A percentile compares a stretch with the other conserved stretches of the same genome.
Conservation (phyloP, 768 basidiomycete genomes). For the Saitozyma podzolica region DNA sequence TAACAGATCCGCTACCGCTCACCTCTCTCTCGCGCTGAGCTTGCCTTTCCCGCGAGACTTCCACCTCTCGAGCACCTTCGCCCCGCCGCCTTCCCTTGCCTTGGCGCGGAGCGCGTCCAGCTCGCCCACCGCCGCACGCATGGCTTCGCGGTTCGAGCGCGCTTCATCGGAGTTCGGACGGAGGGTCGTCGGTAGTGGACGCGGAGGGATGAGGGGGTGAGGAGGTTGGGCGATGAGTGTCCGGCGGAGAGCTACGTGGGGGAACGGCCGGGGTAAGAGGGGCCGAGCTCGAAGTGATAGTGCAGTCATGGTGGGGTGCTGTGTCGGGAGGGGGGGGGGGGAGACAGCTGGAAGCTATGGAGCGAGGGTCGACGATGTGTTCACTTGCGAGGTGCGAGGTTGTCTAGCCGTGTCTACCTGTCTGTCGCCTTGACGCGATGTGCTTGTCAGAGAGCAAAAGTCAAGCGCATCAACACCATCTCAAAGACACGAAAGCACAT, state of each 20-base stretch:
- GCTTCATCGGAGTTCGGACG: slow-evolving; percentile 24
- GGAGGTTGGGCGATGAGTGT: slow-evolving; percentile 40
- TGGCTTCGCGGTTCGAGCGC: slow-evolving; percentile 19
- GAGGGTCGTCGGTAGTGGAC: slow-evolving; percentile 28
- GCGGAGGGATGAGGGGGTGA: slow-evolving; percentile 20
- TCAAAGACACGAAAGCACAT: too few species aligned
- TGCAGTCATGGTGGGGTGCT: neutral
- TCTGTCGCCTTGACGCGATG: too few species aligned
- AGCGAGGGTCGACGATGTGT: too few species aligned
- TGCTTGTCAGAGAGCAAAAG: too few species aligned
- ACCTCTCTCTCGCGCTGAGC: slow-evolving; percentile 38
- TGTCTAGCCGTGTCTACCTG: too few species aligned
- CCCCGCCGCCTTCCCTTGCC: slow-evolving; percentile 41
- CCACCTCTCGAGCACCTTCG: slow-evolving; percentile 31
- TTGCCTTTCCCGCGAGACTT: slow-evolving; percentile 37
- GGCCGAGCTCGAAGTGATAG: too few species aligned
- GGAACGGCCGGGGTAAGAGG: neutral
- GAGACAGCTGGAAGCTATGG: neutral
- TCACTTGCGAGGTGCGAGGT: too few species aligned
- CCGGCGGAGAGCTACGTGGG: slow-evolving; percentile 9
- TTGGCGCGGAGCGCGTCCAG: slow-evolving; percentile 18
- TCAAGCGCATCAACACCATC: too few species aligned
- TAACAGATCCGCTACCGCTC: neutral
- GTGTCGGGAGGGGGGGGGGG: neutral
- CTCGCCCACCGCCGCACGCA: slow-evolving; percentile 16